Percentiles rank a stretch among this genome's conserved stretches.
phyloP scores from a whole-genome alignment of 108 stramenopile genomes.

The Phaeodactylum tricornutum region DNA sequence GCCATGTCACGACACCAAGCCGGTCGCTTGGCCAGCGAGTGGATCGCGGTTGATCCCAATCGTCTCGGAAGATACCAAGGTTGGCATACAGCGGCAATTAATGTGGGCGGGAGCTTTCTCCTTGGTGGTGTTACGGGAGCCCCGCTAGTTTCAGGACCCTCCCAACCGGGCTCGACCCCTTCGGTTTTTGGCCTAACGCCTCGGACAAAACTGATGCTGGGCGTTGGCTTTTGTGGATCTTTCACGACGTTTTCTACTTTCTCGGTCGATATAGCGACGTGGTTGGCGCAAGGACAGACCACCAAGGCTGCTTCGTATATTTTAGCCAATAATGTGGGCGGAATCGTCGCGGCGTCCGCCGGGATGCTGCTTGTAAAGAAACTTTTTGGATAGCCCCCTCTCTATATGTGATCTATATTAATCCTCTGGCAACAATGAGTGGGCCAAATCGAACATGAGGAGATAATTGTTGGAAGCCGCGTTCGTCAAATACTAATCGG shows the following conservation, averaged over 20 bases:
- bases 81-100: constrained; percentile 70
- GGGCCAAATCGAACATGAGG: constrained; percentile 72
- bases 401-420: constrained; percentile 36
- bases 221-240: constrained; percentile 65
- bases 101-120: constrained; percentile 55
- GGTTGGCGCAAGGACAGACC: constrained; percentile 39
- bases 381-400: constrained; percentile 25
- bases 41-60: constrained; percentile 47
- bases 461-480: constrained; percentile 50
- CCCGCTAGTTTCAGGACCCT: constrained; percentile 8
- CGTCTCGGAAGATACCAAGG: constrained; percentile 17
- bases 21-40: constrained; percentile 42
- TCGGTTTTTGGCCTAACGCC: constrained; percentile 31
- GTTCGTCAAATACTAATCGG: constrained; percentile 45
- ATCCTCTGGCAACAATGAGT: constrained; percentile 64
- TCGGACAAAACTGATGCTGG: constrained; percentile 45
- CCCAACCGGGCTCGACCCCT: neutral
- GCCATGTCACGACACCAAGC: constrained; percentile 55
- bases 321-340: constrained; percentile 54
- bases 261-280: constrained; percentile 54
- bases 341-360: constrained; percentile 43
- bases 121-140: constrained; percentile 45
- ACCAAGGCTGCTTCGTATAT: constrained; percentile 42
- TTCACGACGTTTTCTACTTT: constrained; percentile 76
- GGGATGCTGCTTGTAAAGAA: constrained; percentile 47